These are phyloP conservation scores for Talaromyces marneffei DNA, from an alignment of 2,329 filamentous ascomycete genomes.

Conservation along the genomic window DNA sequence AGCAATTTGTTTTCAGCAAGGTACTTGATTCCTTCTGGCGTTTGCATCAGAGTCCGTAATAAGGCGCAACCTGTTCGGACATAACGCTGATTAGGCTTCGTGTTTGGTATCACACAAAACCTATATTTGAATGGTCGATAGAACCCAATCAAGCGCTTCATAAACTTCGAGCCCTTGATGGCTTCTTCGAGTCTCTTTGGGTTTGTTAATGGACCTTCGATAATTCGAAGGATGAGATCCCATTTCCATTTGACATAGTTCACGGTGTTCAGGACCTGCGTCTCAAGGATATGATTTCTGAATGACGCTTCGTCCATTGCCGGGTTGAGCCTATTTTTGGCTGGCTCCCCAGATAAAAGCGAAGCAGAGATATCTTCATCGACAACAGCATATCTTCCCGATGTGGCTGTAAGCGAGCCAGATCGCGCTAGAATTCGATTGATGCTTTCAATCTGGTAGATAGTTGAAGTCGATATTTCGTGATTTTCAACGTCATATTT, in stretches of 20 bases:
- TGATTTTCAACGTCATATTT: conserved; percentile 65
- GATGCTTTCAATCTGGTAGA: conserved; percentile 97
- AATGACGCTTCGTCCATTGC: conserved; percentile 61
- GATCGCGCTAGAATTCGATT: conserved; percentile 87
- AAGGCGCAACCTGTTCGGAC: conserved; percentile 83
- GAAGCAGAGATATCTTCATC: conserved; percentile 43
- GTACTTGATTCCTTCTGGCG: conserved; percentile 75
- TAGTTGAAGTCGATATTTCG: conserved; percentile 78
- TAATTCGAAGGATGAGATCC: conserved; percentile 83
- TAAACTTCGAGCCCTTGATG: conserved; percentile 89
- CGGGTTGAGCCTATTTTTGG: conserved; percentile 53
- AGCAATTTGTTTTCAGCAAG: conserved; percentile 87
- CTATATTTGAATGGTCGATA: conserved; percentile 95
- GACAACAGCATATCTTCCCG: conserved; percentile 38
- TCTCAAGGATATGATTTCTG: conserved; percentile 59
- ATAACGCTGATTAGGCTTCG: conserved; percentile 89
- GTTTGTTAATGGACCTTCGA: conserved; percentile 86
- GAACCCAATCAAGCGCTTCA: conserved; percentile 90
- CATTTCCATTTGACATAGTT: conserved; percentile 97
- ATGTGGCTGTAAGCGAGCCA: conserved; percentile 41
- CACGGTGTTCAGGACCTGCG: conserved; percentile 77
- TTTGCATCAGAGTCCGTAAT: conserved; percentile 80
- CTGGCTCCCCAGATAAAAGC: conserved; percentile 36
- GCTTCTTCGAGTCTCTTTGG: conserved; percentile 91
- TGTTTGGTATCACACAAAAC: conserved; percentile 85